Percentiles rank a stretch among this genome's conserved stretches.
These are phyloP conservation scores for Sequoiadendron giganteum DNA, from an alignment of 75 land plant genomes.

Conservation along the genomic window DNA sequence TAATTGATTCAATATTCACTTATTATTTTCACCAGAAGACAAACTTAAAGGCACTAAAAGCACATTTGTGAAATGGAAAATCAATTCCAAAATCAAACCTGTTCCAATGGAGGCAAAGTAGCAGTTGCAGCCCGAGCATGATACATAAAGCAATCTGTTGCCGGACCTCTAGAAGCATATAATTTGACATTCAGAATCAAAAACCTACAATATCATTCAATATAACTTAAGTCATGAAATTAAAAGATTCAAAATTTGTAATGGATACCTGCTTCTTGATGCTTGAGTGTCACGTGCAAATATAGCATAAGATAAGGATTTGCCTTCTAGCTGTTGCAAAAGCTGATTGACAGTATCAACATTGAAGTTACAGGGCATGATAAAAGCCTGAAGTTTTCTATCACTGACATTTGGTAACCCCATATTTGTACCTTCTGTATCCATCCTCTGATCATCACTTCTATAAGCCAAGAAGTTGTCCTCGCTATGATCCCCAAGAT, in stretches of 20 bases:
- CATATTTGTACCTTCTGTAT: not conserved
- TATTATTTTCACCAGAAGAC: not conserved
- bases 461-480: not conserved
- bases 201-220: not conserved
- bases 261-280: slow-evolving; percentile 64
- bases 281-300: slow-evolving; percentile 88
- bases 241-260: not conserved
- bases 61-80: not conserved
- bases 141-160: slow-evolving; percentile 74
- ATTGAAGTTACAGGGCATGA: slow-evolving; percentile 47
- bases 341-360: slow-evolving; percentile 46
- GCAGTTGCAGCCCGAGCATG: slow-evolving; percentile 76
- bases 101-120: slow-evolving; percentile 33
- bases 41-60: not conserved
- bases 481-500: not conserved
- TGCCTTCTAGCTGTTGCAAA: slow-evolving; percentile 60
- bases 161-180: slow-evolving; percentile 52
- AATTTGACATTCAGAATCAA: not conserved
- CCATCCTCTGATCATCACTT: slow-evolving; percentile 16
- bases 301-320: slow-evolving; percentile 58
- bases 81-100: slow-evolving; percentile 21
- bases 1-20: not conserved
- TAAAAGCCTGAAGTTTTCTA: not conserved
- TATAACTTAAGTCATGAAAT: slow-evolving; percentile 2
- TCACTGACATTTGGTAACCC: not conserved